Conservation (phyloP, 169 alveolate species). For the Cryptosporidium sp. region DNA sequence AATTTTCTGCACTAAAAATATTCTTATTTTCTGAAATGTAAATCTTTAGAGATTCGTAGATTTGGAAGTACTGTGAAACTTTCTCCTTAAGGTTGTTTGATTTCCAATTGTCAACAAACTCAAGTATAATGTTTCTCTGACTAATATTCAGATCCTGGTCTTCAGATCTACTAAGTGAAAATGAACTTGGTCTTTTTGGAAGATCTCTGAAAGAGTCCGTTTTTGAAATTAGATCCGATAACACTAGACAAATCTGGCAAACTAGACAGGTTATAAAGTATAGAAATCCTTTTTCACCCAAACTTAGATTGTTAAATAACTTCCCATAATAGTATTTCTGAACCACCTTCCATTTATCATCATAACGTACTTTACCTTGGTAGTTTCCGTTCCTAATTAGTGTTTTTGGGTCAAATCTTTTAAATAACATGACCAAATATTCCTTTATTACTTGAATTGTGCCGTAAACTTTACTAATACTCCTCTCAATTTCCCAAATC, state of each 20-base stretch:
- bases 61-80: neutral
- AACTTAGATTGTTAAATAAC: neutral
- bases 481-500: constrained; percentile 21
- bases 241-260: constrained; percentile 18
- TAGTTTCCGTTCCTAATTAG: neutral
- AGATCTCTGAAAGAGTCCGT: neutral
- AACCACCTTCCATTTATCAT: constrained; percentile 22
- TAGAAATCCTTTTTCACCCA: neutral
- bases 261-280: neutral
- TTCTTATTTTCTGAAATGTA: constrained; percentile 9
- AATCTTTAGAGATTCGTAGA: neutral
- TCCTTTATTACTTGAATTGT: constrained; percentile 1
- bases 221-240: constrained; percentile 19
- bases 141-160: neutral
- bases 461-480: neutral
- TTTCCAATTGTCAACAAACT: constrained; percentile 17
- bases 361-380: neutral
- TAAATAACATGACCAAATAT: neutral
- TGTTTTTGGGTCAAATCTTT: neutral
- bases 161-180: neutral
- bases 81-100: neutral
- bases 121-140: constrained; percentile 4
- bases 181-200: constrained; percentile 66
- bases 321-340: neutral
- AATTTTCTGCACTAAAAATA: constrained; percentile 13